These are phyloP conservation scores for Kwoniella botswanensis DNA, from an alignment of 768 basidiomycete species.

Conservation along the genomic window DNA sequence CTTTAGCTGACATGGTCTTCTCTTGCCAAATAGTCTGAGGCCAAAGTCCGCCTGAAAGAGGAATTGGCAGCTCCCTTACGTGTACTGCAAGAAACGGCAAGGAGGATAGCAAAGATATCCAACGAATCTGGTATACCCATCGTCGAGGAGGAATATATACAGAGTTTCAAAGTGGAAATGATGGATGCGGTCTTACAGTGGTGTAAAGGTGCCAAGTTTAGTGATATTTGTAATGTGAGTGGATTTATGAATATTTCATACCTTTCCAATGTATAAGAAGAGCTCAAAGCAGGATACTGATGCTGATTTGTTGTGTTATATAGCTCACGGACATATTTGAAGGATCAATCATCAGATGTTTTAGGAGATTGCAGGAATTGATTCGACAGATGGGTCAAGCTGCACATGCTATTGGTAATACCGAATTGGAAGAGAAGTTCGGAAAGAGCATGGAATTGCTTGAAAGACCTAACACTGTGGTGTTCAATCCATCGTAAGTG, in stretches of 20 bases:
- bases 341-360: constrained; percentile 93
- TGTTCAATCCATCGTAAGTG: constrained; percentile 58
- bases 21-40: constrained; percentile 33
- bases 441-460: constrained; percentile 89
- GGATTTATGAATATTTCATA: background rate
- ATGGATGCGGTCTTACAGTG: constrained; percentile 98
- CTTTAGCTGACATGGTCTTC: no score
- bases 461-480: constrained; percentile 86
- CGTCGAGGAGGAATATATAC: constrained; percentile 92
- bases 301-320: background rate
- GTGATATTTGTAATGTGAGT: constrained; percentile 91
- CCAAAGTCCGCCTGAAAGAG: constrained; percentile 77
- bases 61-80: constrained; percentile 91
- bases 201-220: constrained; percentile 97
- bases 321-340: constrained; percentile 97
- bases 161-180: constrained; percentile 95
- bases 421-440: constrained; percentile 91
- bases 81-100: constrained; percentile 92
- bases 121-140: constrained; percentile 88
- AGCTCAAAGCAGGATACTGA: background rate
- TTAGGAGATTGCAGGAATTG: constrained; percentile 90
- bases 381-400: constrained; percentile 87
- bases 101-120: constrained; percentile 95
- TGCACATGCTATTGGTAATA: constrained; percentile 94
- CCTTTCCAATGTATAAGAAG: background rate